These are phyloP conservation scores for Phytophthora chlamydospora DNA, from an alignment of 352 stramenopile genomes.

Conservation along the genomic window DNA sequence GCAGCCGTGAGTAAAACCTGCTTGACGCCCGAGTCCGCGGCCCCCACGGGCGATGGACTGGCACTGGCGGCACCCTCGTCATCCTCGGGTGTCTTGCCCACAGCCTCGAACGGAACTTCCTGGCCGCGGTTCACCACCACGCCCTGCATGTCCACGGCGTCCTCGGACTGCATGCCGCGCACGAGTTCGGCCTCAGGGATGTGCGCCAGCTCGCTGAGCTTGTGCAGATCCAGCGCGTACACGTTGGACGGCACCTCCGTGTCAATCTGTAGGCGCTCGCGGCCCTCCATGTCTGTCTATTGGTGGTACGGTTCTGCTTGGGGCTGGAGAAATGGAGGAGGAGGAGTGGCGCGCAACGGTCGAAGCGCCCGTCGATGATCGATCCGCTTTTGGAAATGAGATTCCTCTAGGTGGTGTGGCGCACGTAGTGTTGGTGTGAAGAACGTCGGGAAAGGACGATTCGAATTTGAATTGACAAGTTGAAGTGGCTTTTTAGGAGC, in stretches of 20 bases:
- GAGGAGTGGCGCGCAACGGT: slow-evolving; percentile 7
- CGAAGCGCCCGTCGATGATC: slow-evolving; percentile 17
- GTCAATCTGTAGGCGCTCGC: slow-evolving; percentile 61
- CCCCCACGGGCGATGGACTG: neutral
- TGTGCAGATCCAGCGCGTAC: slow-evolving; percentile 72
- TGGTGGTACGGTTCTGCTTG: no score
- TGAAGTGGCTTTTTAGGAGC: slow-evolving; percentile 21
- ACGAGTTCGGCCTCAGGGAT: slow-evolving; percentile 78
- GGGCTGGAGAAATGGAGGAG: neutral
- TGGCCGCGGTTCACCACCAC: slow-evolving; percentile 80
- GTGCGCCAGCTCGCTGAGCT: slow-evolving; percentile 64
- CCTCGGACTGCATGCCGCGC: slow-evolving; percentile 70
- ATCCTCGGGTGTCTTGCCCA: slow-evolving; percentile 56
- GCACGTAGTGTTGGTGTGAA: neutral
- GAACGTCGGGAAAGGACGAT: neutral
- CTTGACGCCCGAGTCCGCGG: slow-evolving; percentile 41
- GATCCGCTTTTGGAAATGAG: slow-evolving; percentile 3
- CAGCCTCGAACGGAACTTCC: slow-evolving; percentile 80
- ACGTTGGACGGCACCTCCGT: slow-evolving; percentile 83
- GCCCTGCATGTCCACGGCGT: slow-evolving; percentile 83
- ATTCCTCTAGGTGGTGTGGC: slow-evolving; percentile 4
- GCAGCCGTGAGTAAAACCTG: slow-evolving; percentile 83
- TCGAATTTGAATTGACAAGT: slow-evolving; percentile 2
- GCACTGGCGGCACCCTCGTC: slow-evolving; percentile 15
- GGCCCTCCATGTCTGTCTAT: slow-evolving; percentile 35